A percentile compares a stretch with the other conserved stretches of the same genome.
These are phyloP conservation scores for Immersiporthe knoxdaviesiana DNA, from an alignment of 2,329 filamentous ascomycete species.

Conservation along the genomic window DNA sequence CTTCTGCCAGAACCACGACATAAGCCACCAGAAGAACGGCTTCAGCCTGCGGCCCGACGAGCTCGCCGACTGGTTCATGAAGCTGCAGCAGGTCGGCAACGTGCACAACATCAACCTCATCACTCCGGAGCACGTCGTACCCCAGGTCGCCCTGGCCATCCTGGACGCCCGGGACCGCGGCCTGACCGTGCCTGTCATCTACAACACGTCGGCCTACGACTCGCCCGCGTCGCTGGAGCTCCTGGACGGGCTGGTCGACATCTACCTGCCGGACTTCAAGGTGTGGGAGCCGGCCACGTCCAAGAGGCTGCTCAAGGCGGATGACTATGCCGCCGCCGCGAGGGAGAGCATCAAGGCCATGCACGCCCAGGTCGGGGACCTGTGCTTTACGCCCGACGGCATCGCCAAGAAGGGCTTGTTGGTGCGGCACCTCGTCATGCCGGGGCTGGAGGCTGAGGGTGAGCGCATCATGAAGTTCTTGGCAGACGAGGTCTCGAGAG, in stretches of 20 bases:
- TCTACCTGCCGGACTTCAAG: constrained; percentile 90
- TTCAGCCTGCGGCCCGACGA: constrained; percentile 79
- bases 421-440: constrained; percentile 83
- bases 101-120: constrained; percentile 92
- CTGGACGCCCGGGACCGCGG: constrained; percentile 73
- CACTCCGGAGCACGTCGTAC: constrained; percentile 85
- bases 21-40: constrained; percentile 79
- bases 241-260: constrained; percentile 79
- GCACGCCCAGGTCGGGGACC: constrained; percentile 79
- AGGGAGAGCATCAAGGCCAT: constrained; percentile 79
- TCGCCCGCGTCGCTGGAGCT: constrained; percentile 71
- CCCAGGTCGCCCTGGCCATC: constrained; percentile 78
- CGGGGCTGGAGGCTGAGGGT: constrained; percentile 74
- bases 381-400: constrained; percentile 80
- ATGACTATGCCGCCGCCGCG: constrained; percentile 73
- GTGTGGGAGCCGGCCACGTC: constrained; percentile 72
- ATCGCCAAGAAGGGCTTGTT: constrained; percentile 78
- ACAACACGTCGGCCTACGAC: constrained; percentile 85
- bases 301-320: constrained; percentile 74
- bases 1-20: constrained; percentile 83
- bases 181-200: constrained; percentile 73
- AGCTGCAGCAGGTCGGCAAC: constrained; percentile 75
- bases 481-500: constrained; percentile 70
- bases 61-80: constrained; percentile 78
- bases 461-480: constrained; percentile 76